Percentiles rank a stretch among this genome's conserved stretches.
Conservation (phyloP, 2,329 filamentous ascomycete species). For the Cordyceps farinosa region DNA sequence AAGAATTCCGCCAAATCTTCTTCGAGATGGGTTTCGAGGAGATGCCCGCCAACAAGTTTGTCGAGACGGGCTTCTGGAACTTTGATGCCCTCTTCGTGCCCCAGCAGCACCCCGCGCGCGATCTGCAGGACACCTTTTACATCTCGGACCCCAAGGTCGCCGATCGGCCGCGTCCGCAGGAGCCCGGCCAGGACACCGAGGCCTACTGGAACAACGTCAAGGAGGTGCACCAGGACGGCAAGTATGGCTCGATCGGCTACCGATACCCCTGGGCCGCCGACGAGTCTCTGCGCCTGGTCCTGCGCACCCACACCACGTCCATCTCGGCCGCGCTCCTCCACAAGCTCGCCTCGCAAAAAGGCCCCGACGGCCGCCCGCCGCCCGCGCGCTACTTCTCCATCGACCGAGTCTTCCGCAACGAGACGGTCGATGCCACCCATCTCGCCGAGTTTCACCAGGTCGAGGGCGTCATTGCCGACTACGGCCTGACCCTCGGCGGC, state of each 20-base stretch:
- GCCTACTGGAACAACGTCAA: conserved; percentile 85
- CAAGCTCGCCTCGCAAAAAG: conserved; percentile 78
- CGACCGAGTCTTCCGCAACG: conserved; percentile 96
- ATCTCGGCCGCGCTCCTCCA: conserved; percentile 88
- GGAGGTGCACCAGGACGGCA: conserved; percentile 83
- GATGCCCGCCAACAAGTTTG: conserved; percentile 91
- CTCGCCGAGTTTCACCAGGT: conserved; percentile 98
- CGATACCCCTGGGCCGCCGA: conserved; percentile 89
- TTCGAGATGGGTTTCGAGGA: conserved; percentile 99
- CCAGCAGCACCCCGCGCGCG: conserved; percentile 94
- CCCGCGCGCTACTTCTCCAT: conserved; percentile 96
- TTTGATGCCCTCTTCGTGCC: conserved; percentile 96
- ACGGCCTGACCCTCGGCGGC: conserved; percentile 84
- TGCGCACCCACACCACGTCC: conserved; percentile 94
- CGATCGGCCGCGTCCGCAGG: conserved; percentile 59
- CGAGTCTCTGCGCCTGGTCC: conserved; percentile 80
- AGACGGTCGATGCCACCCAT: conserved; percentile 95
- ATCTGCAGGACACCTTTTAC: conserved; percentile 98
- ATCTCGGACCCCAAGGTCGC: conserved; percentile 82
- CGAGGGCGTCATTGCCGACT: conserved; percentile 97
- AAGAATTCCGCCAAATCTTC: conserved; percentile 97
- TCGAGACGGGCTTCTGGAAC: conserved; percentile 97
- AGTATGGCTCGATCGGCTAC: conserved; percentile 94
- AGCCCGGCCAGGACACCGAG: conserved; percentile 65
- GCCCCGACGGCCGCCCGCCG: conserved; percentile 62